phyloP scores from a whole-genome alignment of 306 rosid genomes.

The Quercus engelmannii region DNA sequence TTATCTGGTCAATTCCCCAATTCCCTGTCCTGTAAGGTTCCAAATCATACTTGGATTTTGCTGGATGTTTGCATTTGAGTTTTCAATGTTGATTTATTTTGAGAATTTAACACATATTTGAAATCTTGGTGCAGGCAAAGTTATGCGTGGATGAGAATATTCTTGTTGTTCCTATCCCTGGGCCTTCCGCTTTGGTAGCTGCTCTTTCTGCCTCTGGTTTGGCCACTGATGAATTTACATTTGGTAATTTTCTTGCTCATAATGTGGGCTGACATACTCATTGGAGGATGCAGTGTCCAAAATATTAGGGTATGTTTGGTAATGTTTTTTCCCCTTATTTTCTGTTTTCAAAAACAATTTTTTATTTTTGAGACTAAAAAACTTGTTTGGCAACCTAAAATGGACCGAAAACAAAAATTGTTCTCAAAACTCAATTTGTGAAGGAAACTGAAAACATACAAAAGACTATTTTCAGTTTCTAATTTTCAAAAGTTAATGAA shows the following conservation, averaged over 20 bases:
- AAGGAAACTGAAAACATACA: no score
- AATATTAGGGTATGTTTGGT: neutral
- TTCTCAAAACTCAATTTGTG: no score
- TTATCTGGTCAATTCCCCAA: neutral
- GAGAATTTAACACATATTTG: neutral
- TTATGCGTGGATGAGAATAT: conserved; percentile 71
- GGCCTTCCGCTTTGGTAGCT: conserved; percentile 86
- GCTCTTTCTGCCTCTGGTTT: conserved; percentile 92
- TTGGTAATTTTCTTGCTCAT: conserved; percentile 49
- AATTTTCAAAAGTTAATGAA: no score
- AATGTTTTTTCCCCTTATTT: no score
- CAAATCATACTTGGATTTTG: neutral
- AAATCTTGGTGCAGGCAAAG: conserved; percentile 61
- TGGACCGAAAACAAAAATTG: no score
- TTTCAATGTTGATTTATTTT: neutral
- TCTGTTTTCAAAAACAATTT: no score
- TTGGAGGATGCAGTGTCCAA: conserved; percentile 7
- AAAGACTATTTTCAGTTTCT: no score
- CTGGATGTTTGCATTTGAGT: neutral
- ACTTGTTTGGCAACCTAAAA: no score
- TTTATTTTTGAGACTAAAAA: no score
- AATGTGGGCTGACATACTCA: neutral
- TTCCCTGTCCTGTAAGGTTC: neutral
- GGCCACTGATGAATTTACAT: conserved; percentile 71
- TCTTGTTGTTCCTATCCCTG: conserved; percentile 82